Evolutionary conservation across 345 rosid species (phyloP).

Genomic region (Populus tremula): DNA sequence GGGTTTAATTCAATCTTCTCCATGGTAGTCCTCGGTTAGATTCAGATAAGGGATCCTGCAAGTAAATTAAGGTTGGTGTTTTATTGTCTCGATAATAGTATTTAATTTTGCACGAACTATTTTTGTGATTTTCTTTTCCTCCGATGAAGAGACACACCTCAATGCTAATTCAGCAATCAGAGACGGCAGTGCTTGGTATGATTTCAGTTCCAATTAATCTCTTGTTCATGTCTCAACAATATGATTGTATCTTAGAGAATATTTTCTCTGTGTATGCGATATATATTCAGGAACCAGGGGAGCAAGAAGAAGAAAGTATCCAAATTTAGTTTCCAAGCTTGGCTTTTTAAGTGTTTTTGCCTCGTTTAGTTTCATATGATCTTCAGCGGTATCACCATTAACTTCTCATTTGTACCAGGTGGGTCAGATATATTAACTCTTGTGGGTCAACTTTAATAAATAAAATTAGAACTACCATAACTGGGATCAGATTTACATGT

Average conservation of each 20-base stretch:
- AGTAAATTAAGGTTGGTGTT: neutral
- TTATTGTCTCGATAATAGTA: neutral
- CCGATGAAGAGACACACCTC: neutral
- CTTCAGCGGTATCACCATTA: neutral
- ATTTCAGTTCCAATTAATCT: neutral
- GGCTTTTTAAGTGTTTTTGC: neutral
- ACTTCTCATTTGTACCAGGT: conserved; percentile 9
- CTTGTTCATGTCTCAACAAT: neutral
- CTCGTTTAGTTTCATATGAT: neutral
- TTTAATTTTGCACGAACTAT: neutral
- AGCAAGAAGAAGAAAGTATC: neutral
- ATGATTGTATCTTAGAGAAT: neutral
- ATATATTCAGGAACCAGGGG: neutral
- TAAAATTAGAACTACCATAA: conserved; percentile 10
- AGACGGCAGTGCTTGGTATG: neutral
- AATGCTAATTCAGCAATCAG: neutral
- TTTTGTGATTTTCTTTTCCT: neutral
- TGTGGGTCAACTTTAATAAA: conserved; percentile 20
- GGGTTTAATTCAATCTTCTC: neutral
- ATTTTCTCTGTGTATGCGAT: neutral
- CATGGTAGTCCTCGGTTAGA: neutral
- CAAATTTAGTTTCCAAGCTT: neutral
- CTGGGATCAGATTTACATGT: conserved; percentile 30
- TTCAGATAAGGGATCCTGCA: neutral
- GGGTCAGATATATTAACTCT: conserved; percentile 29